Conservation (phyloP, 2,329 filamentous ascomycete species). For the Clonostachys solani region DNA sequence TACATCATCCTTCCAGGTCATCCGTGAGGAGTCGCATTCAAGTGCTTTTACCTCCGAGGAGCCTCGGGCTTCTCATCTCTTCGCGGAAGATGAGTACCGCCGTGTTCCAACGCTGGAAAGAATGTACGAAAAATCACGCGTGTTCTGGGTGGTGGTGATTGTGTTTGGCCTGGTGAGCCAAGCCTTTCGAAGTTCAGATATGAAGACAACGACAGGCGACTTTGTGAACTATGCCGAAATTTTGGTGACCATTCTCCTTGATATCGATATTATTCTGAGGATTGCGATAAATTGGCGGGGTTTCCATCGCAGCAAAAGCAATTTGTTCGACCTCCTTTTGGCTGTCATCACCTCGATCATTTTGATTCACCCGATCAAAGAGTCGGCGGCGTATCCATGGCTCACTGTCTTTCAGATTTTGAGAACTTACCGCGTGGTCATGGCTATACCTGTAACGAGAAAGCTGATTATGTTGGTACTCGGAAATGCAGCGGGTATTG, state of each 20-base stretch:
- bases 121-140: conserved; percentile 68
- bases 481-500: conserved; percentile 85
- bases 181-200: conserved; percentile 69
- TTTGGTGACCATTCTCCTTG: conserved; percentile 71
- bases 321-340: conserved; percentile 76
- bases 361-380: conserved; percentile 74
- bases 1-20: conserved; percentile 97
- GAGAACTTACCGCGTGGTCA: conserved; percentile 84
- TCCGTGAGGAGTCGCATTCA: conserved; percentile 89
- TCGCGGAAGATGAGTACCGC: conserved; percentile 25
- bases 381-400: conserved; percentile 77
- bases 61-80: conserved; percentile 20
- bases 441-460: conserved; percentile 82
- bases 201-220: conserved; percentile 37
- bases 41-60: conserved; percentile 87
- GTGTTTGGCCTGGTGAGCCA: conserved; percentile 76
- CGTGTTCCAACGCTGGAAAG: conserved; percentile 53
- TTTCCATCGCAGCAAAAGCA: conserved; percentile 71
- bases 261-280: conserved; percentile 78
- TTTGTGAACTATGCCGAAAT: conserved; percentile 74
- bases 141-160: conserved; percentile 80
- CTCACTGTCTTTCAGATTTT: conserved; percentile 91
- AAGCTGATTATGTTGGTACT: conserved; percentile 85
- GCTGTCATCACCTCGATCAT: conserved; percentile 82
- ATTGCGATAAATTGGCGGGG: conserved; percentile 74